A percentile compares a stretch with the other conserved stretches of the same genome.
phyloP scores from a whole-genome alignment of 306 rosid species.

The Cicer arietinum region DNA sequence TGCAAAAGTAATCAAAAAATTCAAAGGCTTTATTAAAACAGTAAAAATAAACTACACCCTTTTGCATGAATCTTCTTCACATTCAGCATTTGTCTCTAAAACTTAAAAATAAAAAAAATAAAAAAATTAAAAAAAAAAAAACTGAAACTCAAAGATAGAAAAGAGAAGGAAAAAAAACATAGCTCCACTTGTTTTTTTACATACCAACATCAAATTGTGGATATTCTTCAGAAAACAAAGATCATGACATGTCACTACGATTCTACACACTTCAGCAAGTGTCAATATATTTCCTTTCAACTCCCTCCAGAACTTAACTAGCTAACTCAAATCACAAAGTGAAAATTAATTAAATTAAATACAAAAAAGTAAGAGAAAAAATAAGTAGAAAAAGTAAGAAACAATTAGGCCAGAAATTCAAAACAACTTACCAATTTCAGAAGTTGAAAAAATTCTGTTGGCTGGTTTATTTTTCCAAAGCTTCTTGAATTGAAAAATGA shows the following conservation, averaged over 20 bases:
- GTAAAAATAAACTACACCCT: slow-evolving; percentile 31
- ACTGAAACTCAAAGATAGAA: slow-evolving; percentile 25
- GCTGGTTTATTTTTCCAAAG: slow-evolving; percentile 61
- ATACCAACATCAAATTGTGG: slow-evolving; percentile 41
- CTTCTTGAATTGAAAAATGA: slow-evolving; percentile 59
- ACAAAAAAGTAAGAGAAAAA: not conserved
- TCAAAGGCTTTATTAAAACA: slow-evolving; percentile 36
- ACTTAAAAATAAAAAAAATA: too few species aligned
- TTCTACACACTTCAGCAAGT: slow-evolving; percentile 54
- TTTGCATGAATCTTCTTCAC: slow-evolving; percentile 43
- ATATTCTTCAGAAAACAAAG: slow-evolving; percentile 52
- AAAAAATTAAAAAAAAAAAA: slow-evolving; percentile 31
- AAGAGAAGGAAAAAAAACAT: not conserved
- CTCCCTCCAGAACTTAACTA: slow-evolving; percentile 41
- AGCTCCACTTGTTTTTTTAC: slow-evolving; percentile 12
- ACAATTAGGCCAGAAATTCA: slow-evolving; percentile 57
- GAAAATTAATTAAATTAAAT: slow-evolving; percentile 26
- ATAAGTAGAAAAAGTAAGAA: slow-evolving; percentile 38
- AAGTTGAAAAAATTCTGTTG: slow-evolving; percentile 50
- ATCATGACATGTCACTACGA: slow-evolving; percentile 54
- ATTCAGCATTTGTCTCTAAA: slow-evolving; percentile 37
- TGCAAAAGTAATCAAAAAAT: slow-evolving; percentile 17
- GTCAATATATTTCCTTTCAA: slow-evolving; percentile 46
- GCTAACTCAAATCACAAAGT: slow-evolving; percentile 44
- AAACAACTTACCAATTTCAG: slow-evolving; percentile 50